Conservation (phyloP, 208 protist species). For the Crithidia thermophila region DNA sequence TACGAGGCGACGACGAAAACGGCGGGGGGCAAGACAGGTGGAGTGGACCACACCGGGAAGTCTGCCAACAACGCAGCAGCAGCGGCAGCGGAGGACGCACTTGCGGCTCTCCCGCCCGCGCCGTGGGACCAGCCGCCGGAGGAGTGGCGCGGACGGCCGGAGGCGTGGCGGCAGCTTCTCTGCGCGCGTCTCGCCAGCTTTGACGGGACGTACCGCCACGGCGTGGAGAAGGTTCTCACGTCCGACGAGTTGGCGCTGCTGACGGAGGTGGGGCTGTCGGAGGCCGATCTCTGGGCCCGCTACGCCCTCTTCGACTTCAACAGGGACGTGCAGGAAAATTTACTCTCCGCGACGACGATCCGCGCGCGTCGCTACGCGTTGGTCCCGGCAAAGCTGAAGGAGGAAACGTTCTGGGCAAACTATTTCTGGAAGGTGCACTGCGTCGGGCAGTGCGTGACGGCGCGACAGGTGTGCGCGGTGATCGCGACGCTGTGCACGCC, state of each 20-base stretch:
- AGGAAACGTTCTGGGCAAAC: slow-evolving; percentile 81
- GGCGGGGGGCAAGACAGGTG: not conserved
- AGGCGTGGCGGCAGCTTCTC: slow-evolving; percentile 64
- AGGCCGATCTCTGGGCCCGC: slow-evolving; percentile 36
- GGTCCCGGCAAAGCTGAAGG: slow-evolving; percentile 68
- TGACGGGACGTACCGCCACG: slow-evolving; percentile 69
- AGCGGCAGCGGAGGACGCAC: not conserved
- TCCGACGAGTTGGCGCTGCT: slow-evolving; percentile 56
- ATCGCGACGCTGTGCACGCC: slow-evolving; percentile 72
- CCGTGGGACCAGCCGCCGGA: slow-evolving; percentile 71
- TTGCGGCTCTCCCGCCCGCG: not conserved
- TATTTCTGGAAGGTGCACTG: slow-evolving; percentile 89
- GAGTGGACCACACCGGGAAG: too few species aligned
- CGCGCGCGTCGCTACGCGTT: slow-evolving; percentile 71
- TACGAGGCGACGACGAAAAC: not conserved
- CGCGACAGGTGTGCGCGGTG: slow-evolving; percentile 58
- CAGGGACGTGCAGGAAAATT: slow-evolving; percentile 63
- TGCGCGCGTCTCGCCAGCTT: slow-evolving; percentile 43
- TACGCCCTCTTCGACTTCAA: slow-evolving; percentile 57
- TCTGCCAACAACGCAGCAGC: too few species aligned
- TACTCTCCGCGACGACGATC: slow-evolving; percentile 44
- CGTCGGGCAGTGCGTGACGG: slow-evolving; percentile 56
- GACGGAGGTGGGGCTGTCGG: slow-evolving; percentile 60
- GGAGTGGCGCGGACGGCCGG: slow-evolving; percentile 51
- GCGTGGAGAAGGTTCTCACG: slow-evolving; percentile 49